Conservation (phyloP, 2,329 filamentous ascomycete genomes). For the Dactylellina cionopaga region DNA sequence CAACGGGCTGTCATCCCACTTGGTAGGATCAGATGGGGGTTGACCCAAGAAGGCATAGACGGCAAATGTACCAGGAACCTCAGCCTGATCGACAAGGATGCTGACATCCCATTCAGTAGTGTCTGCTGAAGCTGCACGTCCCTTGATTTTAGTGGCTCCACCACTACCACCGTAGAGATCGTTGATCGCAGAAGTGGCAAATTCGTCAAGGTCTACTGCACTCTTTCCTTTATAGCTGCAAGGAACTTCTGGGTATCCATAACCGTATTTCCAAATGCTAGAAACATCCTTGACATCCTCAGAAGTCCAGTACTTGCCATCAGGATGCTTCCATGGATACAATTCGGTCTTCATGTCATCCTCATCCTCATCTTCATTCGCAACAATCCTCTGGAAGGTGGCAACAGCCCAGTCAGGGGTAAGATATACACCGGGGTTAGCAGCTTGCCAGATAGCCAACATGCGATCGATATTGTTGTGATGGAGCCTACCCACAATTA, state of each 20-base stretch:
- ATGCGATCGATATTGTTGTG: constrained; percentile 57
- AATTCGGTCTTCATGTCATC: constrained; percentile 53
- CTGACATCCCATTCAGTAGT: constrained; percentile 54
- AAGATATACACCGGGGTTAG: constrained; percentile 52
- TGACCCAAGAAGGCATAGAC: constrained; percentile 45
- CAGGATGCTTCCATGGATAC: constrained; percentile 54
- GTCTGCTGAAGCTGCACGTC: constrained; percentile 2
- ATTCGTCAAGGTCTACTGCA: constrained; percentile 33
- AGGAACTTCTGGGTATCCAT: constrained; percentile 57
- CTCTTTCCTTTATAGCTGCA: constrained; percentile 14
- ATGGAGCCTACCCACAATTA: constrained; percentile 16
- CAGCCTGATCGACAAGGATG: constrained; percentile 54
- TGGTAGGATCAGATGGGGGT: constrained; percentile 4
- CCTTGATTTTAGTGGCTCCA: constrained; percentile 9
- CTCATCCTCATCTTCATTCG: neutral
- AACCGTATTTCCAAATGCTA: constrained; percentile 54
- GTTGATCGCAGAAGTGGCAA: constrained; percentile 49
- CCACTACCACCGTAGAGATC: constrained; percentile 38
- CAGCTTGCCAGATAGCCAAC: constrained; percentile 57
- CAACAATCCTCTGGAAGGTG: constrained; percentile 48
- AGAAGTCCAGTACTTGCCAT: constrained; percentile 52
- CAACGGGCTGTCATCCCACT: constrained; percentile 18
- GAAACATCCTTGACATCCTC: constrained; percentile 48
- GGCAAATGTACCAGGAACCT: constrained; percentile 47
- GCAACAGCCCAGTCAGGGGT: constrained; percentile 30